Percentiles rank a stretch among this genome's conserved stretches.
Conservation (phyloP, 768 basidiomycete genomes). For the Boletellus ananiceps region DNA sequence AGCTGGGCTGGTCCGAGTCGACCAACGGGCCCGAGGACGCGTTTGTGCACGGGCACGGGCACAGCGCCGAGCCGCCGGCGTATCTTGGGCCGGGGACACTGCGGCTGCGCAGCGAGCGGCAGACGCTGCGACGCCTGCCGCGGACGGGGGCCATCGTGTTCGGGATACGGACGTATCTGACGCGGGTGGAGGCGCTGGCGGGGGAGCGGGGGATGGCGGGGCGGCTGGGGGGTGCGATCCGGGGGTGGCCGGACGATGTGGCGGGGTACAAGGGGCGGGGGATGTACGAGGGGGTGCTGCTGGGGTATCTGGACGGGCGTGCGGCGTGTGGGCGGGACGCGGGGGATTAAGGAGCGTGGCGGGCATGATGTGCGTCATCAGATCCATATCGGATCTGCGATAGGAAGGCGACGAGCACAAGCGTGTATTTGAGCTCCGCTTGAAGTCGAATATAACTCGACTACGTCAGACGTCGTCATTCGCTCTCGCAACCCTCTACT, state of each 20-base stretch:
- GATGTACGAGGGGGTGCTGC: too few relatives aligned
- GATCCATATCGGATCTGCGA: constrained; percentile 34
- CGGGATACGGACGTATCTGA: too few relatives aligned
- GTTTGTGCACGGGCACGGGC: constrained; percentile 31
- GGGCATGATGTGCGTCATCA: constrained; percentile 31
- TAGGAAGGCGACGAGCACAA: constrained; percentile 18
- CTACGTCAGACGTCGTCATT: constrained; percentile 44
- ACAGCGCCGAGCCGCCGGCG: constrained; percentile 9
- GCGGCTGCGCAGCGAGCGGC: too few relatives aligned
- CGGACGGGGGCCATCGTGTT: too few relatives aligned
- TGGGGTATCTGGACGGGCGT: constrained; percentile 6
- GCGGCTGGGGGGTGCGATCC: too few relatives aligned
- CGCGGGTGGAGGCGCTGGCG: too few relatives aligned
- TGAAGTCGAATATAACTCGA: constrained; percentile 40
- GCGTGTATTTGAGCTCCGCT: constrained; percentile 36
- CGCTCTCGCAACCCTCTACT: constrained; percentile 31
- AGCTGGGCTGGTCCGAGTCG: constrained; percentile 59
- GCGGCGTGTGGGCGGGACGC: constrained; percentile 5
- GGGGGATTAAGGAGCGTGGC: constrained; percentile 18
- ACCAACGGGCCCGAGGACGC: constrained; percentile 52
- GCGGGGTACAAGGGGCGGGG: too few relatives aligned
- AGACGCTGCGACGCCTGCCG: too few relatives aligned
- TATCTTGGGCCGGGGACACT: too few relatives aligned
- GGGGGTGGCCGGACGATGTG: too few relatives aligned
- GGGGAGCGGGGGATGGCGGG: too few relatives aligned